Conservation (phyloP, 2,329 filamentous ascomycete species). For the Neopestalotiopsis sp. region DNA sequence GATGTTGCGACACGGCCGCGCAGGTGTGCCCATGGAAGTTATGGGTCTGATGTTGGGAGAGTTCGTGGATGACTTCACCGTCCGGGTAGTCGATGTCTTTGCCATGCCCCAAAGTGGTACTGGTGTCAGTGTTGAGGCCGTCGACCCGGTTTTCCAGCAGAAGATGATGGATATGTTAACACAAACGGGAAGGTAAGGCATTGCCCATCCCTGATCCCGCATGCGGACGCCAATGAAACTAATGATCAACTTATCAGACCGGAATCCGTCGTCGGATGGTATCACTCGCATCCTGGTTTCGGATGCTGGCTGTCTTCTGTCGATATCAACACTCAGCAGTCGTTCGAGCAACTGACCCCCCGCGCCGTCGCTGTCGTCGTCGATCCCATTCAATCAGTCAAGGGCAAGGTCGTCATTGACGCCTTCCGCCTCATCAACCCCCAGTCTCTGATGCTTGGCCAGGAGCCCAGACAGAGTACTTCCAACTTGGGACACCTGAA, state of each 20-base stretch:
- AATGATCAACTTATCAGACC: constrained; percentile 60
- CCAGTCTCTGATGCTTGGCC: constrained; percentile 95
- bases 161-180: constrained; percentile 99
- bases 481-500: constrained; percentile 98
- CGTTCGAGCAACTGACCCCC: constrained; percentile 98
- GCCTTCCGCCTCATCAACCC: constrained; percentile 98
- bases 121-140: constrained; percentile 96
- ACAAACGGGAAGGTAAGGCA: constrained; percentile 86
- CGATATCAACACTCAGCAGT: constrained; percentile 99
- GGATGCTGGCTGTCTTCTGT: constrained; percentile 99
- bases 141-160: constrained; percentile 98
- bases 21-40: constrained; percentile 99
- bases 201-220: background rate
- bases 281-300: constrained; percentile 98
- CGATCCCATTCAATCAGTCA: constrained; percentile 98
- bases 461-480: constrained; percentile 96
- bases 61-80: constrained; percentile 98
- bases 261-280: constrained; percentile 98
- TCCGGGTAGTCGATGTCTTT: constrained; percentile 97
- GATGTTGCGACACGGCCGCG: constrained; percentile 97
- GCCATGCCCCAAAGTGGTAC: constrained; percentile 99
- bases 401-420: constrained; percentile 99
- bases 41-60: constrained; percentile 99
- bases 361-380: constrained; percentile 97
- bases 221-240: background rate